These are phyloP conservation scores for Hypoxylon rubiginosum DNA, from an alignment of 2,329 filamentous ascomycete species.

Conservation along the genomic window DNA sequence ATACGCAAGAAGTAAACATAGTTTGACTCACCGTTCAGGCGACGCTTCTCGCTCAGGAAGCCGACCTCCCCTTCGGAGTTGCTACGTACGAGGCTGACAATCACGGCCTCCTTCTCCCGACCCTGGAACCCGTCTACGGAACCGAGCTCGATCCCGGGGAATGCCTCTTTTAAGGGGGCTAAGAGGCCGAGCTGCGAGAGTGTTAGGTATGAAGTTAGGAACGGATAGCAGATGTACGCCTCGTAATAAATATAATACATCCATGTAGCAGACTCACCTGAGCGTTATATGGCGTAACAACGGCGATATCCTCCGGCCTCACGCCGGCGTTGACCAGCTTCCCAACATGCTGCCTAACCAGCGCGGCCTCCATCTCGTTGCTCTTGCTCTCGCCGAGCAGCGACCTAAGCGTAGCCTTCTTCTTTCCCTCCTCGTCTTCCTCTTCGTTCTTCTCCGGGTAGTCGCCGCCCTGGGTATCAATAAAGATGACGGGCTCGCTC, in stretches of 20 bases:
- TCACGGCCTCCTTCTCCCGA: conserved; percentile 93
- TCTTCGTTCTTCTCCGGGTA: conserved; percentile 87
- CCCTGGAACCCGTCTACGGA: conserved; percentile 98
- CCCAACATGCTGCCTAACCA: conserved; percentile 83
- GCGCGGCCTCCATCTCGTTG: conserved; percentile 88
- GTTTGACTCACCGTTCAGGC: conserved; percentile 82
- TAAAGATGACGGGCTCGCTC: conserved; percentile 88
- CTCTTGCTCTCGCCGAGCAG: conserved; percentile 64
- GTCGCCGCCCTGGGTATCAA: conserved; percentile 95
- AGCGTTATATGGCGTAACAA: conserved; percentile 96
- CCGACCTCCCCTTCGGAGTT: conserved; percentile 90
- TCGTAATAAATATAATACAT: not conserved
- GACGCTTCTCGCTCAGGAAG: conserved; percentile 90
- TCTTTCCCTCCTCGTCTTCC: conserved; percentile 75
- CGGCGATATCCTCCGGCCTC: conserved; percentile 85
- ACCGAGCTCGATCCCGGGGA: conserved; percentile 90
- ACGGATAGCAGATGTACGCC: too few relatives aligned
- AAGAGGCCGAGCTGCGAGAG: conserved; percentile 77
- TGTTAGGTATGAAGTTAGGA: too few relatives aligned
- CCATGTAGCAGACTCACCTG: conserved; percentile 67
- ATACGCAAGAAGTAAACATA: conserved; percentile 5
- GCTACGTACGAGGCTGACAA: conserved; percentile 94
- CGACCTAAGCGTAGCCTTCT: conserved; percentile 62
- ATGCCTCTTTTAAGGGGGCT: conserved; percentile 83
- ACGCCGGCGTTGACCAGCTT: conserved; percentile 84